phyloP scores from a whole-genome alignment of 768 basidiomycete species.

The Pleurotus tuoliensis region DNA sequence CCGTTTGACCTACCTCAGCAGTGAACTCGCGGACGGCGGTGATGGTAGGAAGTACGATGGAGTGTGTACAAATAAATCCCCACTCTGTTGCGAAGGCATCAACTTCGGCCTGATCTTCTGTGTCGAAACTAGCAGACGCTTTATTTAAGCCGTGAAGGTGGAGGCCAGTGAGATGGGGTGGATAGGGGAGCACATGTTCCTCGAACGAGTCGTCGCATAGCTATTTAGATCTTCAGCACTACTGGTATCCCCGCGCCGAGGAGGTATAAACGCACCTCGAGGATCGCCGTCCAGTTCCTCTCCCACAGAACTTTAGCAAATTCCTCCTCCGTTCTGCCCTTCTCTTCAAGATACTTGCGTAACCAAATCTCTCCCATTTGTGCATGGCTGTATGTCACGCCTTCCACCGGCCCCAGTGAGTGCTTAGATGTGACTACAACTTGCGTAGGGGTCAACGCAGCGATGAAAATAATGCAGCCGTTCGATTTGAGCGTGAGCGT shows the following conservation, averaged over 20 bases:
- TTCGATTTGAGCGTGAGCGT: conserved; percentile 91
- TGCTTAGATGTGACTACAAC: conserved; percentile 92
- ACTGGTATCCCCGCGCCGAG: not conserved
- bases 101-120: conserved; percentile 62
- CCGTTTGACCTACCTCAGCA: conserved; percentile 56
- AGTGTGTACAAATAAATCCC: conserved; percentile 84
- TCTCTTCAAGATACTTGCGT: conserved; percentile 53
- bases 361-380: conserved; percentile 85
- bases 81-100: conserved; percentile 82
- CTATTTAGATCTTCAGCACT: conserved; percentile 33
- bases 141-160: conserved; percentile 91
- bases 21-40: conserved; percentile 72
- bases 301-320: conserved; percentile 76
- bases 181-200: conserved; percentile 88
- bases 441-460: conserved; percentile 69
- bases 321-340: conserved; percentile 65
- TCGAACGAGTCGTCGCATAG: conserved; percentile 97
- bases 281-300: conserved; percentile 83
- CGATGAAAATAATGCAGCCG: conserved; percentile 95
- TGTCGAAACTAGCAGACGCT: conserved; percentile 62
- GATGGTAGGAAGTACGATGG: conserved; percentile 54
- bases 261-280: conserved; percentile 62
- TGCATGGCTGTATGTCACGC: conserved; percentile 59
- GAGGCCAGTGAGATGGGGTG: conserved; percentile 79
- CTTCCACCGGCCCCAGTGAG: conserved; percentile 60